Evolutionary conservation across 2,329 filamentous ascomycete genomes (phyloP).

Genomic region (Colletotrichum paranaense): DNA sequence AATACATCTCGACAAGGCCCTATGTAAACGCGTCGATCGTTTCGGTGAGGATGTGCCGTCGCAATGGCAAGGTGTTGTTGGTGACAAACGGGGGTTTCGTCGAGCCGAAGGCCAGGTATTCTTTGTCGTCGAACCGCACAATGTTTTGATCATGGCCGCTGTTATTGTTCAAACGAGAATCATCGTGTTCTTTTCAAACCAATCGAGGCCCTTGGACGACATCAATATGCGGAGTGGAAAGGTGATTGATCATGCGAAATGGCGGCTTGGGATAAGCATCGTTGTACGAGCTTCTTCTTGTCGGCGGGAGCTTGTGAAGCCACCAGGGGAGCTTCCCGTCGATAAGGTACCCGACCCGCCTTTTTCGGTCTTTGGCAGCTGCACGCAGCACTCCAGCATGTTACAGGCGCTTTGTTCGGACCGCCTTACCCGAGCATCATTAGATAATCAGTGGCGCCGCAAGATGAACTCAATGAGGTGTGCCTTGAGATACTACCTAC

Average conservation of each 20-base stretch:
- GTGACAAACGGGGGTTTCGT: neutral
- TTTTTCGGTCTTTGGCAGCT: neutral
- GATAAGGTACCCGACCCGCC: neutral
- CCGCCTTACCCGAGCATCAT: neutral
- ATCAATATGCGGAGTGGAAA: neutral
- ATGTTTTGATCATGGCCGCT: constrained; percentile 33
- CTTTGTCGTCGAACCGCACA: constrained; percentile 20
- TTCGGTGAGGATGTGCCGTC: constrained; percentile 7
- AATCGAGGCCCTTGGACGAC: neutral
- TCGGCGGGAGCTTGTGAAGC: constrained; percentile 6
- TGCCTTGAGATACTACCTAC: too few species aligned
- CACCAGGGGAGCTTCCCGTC: neutral
- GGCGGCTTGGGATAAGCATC: neutral
- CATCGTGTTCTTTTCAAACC: constrained; percentile 5
- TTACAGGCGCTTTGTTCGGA: neutral
- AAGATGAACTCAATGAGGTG: too few species aligned
- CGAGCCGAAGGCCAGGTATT: constrained; percentile 12
- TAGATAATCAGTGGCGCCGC: neutral
- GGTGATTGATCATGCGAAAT: neutral
- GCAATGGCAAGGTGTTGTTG: constrained; percentile 16
- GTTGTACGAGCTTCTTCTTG: neutral
- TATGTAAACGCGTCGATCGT: neutral
- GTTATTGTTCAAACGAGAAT: constrained; percentile 4
- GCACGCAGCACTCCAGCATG: neutral
- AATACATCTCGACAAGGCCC: constrained; percentile 76